Conservation (phyloP, 208 protist genomes). For the Strigomonas culicis region DNA sequence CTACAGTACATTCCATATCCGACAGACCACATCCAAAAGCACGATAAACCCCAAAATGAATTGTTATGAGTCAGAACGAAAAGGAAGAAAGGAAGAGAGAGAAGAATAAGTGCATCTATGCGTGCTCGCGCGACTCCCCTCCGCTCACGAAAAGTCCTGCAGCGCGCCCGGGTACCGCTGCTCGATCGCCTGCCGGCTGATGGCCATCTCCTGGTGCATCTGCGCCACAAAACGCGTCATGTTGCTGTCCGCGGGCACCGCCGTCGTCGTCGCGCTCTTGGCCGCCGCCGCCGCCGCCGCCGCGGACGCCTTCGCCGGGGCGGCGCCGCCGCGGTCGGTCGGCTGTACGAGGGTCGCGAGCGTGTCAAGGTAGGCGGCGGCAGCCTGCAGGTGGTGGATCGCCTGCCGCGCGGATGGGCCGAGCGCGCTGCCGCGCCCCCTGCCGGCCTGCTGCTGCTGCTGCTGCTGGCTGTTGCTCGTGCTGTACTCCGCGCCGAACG, state of each 20-base stretch:
- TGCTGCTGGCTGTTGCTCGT: no score
- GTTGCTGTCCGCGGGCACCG: background rate
- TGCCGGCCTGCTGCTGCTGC: background rate
- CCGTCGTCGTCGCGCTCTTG: background rate
- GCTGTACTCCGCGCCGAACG: no score
- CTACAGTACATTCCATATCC: background rate
- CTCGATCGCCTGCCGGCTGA: background rate
- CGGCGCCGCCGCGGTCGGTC: background rate
- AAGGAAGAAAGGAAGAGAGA: background rate
- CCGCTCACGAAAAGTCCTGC: no score
- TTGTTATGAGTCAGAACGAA: background rate
- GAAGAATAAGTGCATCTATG: background rate
- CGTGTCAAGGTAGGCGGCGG: slow-evolving; percentile 17
- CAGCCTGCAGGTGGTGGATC: slow-evolving; percentile 21
- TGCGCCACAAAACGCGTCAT: background rate
- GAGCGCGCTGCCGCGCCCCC: background rate
- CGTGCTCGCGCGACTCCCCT: no score
- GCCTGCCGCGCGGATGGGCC: slow-evolving; percentile 7
- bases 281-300: background rate
- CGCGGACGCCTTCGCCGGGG: background rate
- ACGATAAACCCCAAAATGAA: background rate
- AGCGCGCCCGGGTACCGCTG: no score
- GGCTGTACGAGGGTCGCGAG: slow-evolving; percentile 12
- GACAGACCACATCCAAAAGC: slow-evolving; percentile 2
- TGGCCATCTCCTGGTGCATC: background rate